phyloP scores from a whole-genome alignment of 78 protist genomes.

The Cavenderia fasciculata region DNA sequence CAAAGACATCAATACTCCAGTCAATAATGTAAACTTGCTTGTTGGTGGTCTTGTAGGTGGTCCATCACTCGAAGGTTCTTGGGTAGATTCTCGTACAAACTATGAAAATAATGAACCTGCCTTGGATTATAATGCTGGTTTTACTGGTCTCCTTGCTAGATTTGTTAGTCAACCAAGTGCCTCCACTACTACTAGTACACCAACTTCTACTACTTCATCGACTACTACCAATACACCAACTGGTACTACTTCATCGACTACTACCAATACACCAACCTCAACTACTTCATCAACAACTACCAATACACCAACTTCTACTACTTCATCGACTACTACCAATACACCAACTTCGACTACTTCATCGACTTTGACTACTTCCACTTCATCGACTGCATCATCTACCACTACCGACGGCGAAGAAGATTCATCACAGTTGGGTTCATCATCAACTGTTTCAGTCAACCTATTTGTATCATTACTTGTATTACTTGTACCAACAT shows the following conservation, averaged over 20 bases:
- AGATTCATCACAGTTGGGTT: no score
- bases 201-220: neutral
- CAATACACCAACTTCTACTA: neutral
- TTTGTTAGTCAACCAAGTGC: conserved; percentile 11
- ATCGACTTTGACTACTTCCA: neutral
- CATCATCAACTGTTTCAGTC: no score
- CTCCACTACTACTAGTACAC: neutral
- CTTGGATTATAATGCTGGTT: conserved; percentile 28
- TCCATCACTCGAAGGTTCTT: neutral
- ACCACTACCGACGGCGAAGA: no score
- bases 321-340: neutral
- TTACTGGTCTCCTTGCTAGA: conserved; percentile 14
- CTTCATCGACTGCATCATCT: no score
- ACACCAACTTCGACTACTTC: neutral
- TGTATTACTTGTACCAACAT: no score
- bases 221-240: neutral
- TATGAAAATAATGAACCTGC: conserved; percentile 19
- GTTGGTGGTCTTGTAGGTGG: conserved; percentile 39
- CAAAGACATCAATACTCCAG: conserved; percentile 13
- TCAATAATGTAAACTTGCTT: neutral
- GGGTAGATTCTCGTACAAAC: neutral
- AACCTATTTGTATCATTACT: no score
- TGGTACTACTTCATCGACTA: neutral
- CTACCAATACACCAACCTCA: neutral
- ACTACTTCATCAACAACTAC: neutral